phyloP scores from a whole-genome alignment of 2,329 filamentous ascomycete genomes.

The Colletotrichum zoysiae region DNA sequence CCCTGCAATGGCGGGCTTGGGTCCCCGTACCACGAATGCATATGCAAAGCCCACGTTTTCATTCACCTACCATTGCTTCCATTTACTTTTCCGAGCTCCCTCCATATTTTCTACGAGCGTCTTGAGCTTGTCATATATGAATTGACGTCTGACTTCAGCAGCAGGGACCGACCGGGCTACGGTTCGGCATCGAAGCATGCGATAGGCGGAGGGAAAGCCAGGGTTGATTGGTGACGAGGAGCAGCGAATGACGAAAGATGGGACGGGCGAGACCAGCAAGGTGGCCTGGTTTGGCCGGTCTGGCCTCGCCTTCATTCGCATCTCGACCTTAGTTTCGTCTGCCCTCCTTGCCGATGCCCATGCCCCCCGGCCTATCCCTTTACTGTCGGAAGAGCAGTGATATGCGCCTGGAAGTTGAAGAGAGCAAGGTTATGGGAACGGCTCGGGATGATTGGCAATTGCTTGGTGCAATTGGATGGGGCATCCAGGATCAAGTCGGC shows the following conservation, averaged over 20 bases:
- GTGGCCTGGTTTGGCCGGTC: background rate
- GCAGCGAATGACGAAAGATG: constrained; percentile 25
- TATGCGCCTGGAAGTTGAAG: constrained; percentile 11
- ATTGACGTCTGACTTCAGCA: constrained; percentile 9
- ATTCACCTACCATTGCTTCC: no score
- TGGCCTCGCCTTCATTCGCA: background rate
- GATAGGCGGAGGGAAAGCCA: background rate
- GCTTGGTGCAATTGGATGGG: background rate
- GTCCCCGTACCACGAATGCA: background rate
- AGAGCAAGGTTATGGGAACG: background rate
- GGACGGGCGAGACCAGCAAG: constrained; percentile 23
- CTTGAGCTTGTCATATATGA: background rate
- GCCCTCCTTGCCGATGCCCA: background rate
- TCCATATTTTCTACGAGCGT: background rate
- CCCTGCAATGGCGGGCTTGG: background rate
- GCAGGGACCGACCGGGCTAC: background rate
- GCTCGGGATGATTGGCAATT: background rate
- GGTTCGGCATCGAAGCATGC: constrained; percentile 9
- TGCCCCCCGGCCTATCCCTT: background rate
- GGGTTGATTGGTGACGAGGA: background rate
- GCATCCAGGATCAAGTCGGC: background rate
- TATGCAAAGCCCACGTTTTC: background rate
- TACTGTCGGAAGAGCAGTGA: constrained; percentile 6
- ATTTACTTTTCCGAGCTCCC: background rate
- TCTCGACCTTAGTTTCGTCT: constrained; percentile 5